Base-by-base conservation (phyloP, 108 stramenopile species). In the Nitzschia sp. region DNA sequence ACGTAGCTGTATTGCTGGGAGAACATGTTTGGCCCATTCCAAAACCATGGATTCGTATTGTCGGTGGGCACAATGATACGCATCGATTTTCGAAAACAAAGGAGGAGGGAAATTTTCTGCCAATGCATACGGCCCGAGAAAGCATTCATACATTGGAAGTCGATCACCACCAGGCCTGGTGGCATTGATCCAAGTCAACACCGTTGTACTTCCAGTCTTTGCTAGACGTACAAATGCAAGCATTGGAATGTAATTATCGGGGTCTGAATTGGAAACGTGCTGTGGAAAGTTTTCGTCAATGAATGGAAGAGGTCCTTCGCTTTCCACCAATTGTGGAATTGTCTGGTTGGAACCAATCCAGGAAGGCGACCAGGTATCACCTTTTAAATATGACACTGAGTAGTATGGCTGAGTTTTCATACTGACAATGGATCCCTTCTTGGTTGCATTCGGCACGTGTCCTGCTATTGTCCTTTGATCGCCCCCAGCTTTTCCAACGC, bases 171-270 rank as follows among this genome's bases (percentile, higher is more conserved):
- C 15, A 0, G 12, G 41, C 17, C 24, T 46, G 34, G 50, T 40
- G 43, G 50, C 10, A 11, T 17, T 51, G 7, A 44, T 44, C 65
- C 65, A 65, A 26, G 37, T 53, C 51, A 65, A 53, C 1, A 65
- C n/a, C 0, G 65, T 22, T n/a, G 65, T 65, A 41, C 65, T 65
- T 34, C 51, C 65, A 7, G 65, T 65, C 51, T 65, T 65, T 17
- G 65, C 51, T 5, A 65, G 22, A 1, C 65, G 50, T 20, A 65
- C 12, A 20, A 65, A 53, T 10, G 42, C 53, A 5, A 60, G 59
- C 59, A 60, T 54, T 54, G 20, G 53, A 54, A 21, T 15, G 29
- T 34, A 34, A 34, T 34, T 34, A 5, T 34, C 29, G 29, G 29
- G 29, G 5, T 34, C 29, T 34, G 29, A 5, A 34, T 3, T 34